These are phyloP conservation scores for Phoenix roebelenii DNA, from an alignment of 176 grass and related monocot genomes.

Conservation along the genomic window DNA sequence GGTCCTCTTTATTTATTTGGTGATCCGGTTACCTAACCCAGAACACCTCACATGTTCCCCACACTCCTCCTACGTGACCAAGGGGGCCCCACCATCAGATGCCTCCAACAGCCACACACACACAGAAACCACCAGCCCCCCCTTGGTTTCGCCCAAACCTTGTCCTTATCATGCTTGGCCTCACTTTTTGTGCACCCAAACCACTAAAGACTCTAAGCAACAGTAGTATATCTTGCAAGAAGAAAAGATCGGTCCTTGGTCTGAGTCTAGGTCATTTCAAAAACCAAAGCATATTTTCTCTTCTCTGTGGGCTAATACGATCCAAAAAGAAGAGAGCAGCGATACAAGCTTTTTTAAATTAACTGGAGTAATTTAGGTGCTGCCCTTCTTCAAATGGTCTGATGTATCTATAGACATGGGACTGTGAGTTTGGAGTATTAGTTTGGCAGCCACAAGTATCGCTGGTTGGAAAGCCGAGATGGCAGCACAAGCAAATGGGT, in stretches of 20 bases:
- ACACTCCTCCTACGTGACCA: not conserved
- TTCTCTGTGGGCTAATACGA: not conserved
- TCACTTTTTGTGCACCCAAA: not conserved
- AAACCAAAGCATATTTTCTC: not conserved
- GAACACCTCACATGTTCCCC: conserved; percentile 4
- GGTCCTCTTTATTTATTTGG: not conserved
- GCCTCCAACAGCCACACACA: conserved; percentile 9
- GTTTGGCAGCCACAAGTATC: conserved; percentile 1
- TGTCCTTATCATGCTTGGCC: conserved; percentile 15
- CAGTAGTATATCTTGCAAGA: not conserved
- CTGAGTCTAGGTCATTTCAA: too few relatives aligned
- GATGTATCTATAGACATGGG: not conserved
- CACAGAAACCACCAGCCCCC: not conserved
- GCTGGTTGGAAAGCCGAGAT: not conserved
- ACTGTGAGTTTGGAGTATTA: not conserved
- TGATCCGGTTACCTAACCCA: not conserved
- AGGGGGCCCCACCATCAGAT: not conserved
- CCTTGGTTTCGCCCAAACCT: conserved; percentile 19
- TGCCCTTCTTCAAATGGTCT: conserved; percentile 1
- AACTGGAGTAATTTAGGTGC: not conserved
- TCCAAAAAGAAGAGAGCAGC: not conserved
- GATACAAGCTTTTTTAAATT: not conserved
- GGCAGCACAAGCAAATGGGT: not conserved
- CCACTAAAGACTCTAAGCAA: not conserved
- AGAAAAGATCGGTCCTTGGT: not conserved